Percentiles rank a stretch among this genome's conserved stretches.
phyloP scores from a whole-genome alignment of 345 rosid genomes.

The Eucalyptus leucophloia region DNA sequence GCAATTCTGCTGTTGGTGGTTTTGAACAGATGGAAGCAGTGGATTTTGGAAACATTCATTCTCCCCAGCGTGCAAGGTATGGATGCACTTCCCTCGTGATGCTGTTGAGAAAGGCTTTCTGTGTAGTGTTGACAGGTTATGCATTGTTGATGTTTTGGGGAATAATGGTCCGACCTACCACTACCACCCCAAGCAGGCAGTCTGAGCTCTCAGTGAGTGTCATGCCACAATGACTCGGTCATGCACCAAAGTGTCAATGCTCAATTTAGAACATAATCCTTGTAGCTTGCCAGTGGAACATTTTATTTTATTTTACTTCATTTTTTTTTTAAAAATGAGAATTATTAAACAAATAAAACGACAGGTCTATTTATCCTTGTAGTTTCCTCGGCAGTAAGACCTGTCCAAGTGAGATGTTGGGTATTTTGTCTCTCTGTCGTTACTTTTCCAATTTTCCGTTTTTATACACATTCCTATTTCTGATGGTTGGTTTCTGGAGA shows the following conservation, averaged over 20 bases:
- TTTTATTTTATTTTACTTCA: not conserved
- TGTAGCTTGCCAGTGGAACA: not conserved
- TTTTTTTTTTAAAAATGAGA: not conserved
- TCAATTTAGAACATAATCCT: not conserved
- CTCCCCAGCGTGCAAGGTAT: not conserved
- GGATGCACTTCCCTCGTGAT: not conserved
- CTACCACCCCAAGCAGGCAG: not conserved
- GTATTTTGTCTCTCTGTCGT: not conserved
- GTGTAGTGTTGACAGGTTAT: too few relatives aligned
- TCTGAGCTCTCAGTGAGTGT: not conserved
- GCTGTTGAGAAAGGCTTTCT: too few relatives aligned
- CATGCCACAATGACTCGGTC: not conserved
- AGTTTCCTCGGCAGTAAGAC: not conserved
- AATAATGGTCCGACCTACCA: not conserved
- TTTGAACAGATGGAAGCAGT: not conserved
- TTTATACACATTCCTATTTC: not conserved
- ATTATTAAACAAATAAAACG: not conserved
- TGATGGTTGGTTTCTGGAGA: not conserved
- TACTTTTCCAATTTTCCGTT: not conserved
- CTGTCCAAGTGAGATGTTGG: not conserved
- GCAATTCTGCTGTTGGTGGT: not conserved
- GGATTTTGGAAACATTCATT: not conserved
- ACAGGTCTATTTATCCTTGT: not conserved
- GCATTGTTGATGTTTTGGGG: too few relatives aligned
- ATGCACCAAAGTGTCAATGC: not conserved